Percentiles rank a stretch among this genome's conserved stretches.
phyloP scores from a whole-genome alignment of 352 stramenopile genomes.

The Globisporangium nodosum region DNA sequence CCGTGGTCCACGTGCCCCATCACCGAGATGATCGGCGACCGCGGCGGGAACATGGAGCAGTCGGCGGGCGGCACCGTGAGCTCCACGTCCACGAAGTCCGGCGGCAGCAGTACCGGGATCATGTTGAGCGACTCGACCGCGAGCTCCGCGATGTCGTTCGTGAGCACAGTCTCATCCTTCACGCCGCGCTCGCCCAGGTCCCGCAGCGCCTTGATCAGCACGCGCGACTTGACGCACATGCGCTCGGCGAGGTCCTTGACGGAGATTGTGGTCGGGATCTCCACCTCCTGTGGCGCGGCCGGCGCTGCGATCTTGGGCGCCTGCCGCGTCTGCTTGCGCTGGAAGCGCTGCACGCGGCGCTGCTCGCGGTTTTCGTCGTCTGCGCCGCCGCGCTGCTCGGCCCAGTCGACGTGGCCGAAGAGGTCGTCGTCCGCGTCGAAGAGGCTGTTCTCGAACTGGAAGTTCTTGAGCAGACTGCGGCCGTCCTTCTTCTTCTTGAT shows the following conservation, averaged over 20 bases:
- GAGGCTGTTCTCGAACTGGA: slow-evolving; percentile 86
- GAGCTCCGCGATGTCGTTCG: slow-evolving; percentile 72
- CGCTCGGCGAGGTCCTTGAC: slow-evolving; percentile 78
- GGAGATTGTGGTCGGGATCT: slow-evolving; percentile 65
- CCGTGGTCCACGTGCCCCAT: slow-evolving; percentile 99
- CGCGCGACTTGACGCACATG: slow-evolving; percentile 71
- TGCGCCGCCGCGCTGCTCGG: slow-evolving; percentile 20
- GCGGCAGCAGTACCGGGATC: slow-evolving; percentile 76
- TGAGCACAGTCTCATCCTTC: slow-evolving; percentile 65
- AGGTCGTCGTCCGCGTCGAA: slow-evolving; percentile 62
- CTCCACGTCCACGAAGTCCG: slow-evolving; percentile 80
- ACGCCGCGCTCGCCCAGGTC: slow-evolving; percentile 66
- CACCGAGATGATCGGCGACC: slow-evolving; percentile 95
- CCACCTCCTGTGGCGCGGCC: slow-evolving; percentile 52
- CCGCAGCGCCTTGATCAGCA: slow-evolving; percentile 58
- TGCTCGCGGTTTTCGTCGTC: slow-evolving; percentile 53
- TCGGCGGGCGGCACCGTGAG: slow-evolving; percentile 52
- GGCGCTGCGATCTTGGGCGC: slow-evolving; percentile 25
- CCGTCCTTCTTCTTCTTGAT: slow-evolving; percentile 75
- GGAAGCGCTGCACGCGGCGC: slow-evolving; percentile 50
- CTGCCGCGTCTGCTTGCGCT: slow-evolving; percentile 48
- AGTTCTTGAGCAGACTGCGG: slow-evolving; percentile 66
- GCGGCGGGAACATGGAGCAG: slow-evolving; percentile 59
- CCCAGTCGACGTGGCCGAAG: slow-evolving; percentile 78
- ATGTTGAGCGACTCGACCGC: slow-evolving; percentile 81